These are phyloP conservation scores for Dittrichia graveolens DNA, from an alignment of 129 eudicot genomes.

Conservation along the genomic window DNA sequence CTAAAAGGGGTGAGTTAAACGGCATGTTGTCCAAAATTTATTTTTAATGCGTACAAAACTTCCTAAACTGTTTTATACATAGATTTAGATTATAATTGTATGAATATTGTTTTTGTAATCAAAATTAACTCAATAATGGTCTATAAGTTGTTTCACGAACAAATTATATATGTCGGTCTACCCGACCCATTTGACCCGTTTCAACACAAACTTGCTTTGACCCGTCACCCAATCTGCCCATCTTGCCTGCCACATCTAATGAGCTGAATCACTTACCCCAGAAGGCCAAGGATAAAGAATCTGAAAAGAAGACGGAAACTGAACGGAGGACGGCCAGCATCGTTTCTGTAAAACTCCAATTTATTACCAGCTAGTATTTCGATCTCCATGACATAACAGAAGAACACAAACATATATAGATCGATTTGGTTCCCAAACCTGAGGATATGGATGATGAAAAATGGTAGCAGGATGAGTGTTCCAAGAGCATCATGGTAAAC, in stretches of 20 bases:
- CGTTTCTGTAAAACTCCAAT: slow-evolving; percentile 23
- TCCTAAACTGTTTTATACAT: too few species aligned
- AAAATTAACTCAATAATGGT: too few species aligned
- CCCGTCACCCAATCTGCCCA: not conserved
- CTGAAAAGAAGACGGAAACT: slow-evolving; percentile 27
- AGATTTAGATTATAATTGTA: too few species aligned
- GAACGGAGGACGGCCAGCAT: slow-evolving; percentile 26
- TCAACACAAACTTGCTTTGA: not conserved
- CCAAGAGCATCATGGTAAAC: slow-evolving; percentile 48
- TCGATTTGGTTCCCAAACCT: slow-evolving; percentile 29
- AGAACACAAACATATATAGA: not conserved
- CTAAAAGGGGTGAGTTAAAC: not conserved
- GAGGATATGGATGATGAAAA: slow-evolving; percentile 29
- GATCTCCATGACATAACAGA: not conserved
- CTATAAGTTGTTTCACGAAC: too few species aligned
- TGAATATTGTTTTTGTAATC: too few species aligned
- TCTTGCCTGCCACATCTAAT: not conserved
- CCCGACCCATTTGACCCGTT: too few species aligned
- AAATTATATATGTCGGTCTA: too few species aligned
- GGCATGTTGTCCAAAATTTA: not conserved
- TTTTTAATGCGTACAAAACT: too few species aligned
- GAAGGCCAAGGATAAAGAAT: slow-evolving; percentile 42
- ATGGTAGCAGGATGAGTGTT: slow-evolving; percentile 47
- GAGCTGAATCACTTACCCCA: slow-evolving; percentile 33
- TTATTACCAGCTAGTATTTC: not conserved